These are phyloP conservation scores for Xylaria acuta DNA, from an alignment of 495 filamentous ascomycete species.

Conservation along the genomic window DNA sequence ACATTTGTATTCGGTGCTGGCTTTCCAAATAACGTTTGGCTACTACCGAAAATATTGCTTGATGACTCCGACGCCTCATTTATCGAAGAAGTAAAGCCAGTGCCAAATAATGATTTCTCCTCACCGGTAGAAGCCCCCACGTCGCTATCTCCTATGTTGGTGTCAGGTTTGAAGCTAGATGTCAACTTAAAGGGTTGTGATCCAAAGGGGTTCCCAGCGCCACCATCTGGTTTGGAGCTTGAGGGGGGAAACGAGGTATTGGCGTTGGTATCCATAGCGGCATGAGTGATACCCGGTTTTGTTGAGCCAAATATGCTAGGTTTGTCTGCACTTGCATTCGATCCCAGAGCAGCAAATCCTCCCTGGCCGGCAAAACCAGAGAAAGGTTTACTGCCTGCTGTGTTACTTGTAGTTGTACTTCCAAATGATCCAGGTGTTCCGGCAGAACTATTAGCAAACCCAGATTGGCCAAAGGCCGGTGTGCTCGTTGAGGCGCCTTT, in stretches of 20 bases:
- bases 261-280: slow-evolving; percentile 50
- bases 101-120: slow-evolving; percentile 60
- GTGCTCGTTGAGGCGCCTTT: slow-evolving; percentile 36
- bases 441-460: slow-evolving; percentile 35
- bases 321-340: slow-evolving; percentile 39
- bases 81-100: slow-evolving; percentile 61
- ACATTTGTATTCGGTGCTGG: slow-evolving; percentile 33
- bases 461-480: slow-evolving; percentile 50
- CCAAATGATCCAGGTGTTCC: slow-evolving; percentile 41
- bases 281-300: slow-evolving; percentile 44
- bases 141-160: slow-evolving; percentile 64
- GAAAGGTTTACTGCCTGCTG: slow-evolving; percentile 56
- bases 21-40: slow-evolving; percentile 40
- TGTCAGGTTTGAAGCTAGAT: slow-evolving; percentile 82
- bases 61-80: slow-evolving; percentile 50
- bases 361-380: slow-evolving; percentile 64
- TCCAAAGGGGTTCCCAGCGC: slow-evolving; percentile 57
- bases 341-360: slow-evolving; percentile 59
- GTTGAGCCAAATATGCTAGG: slow-evolving; percentile 59
- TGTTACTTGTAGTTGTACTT: slow-evolving; percentile 25
- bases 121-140: slow-evolving; percentile 48
- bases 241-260: slow-evolving; percentile 47
- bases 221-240: slow-evolving; percentile 50
- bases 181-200: slow-evolving; percentile 72
- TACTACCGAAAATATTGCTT: slow-evolving; percentile 28